Evolutionary conservation across 305 asterid species (phyloP).

Genomic region (Rubia balearica): DNA sequence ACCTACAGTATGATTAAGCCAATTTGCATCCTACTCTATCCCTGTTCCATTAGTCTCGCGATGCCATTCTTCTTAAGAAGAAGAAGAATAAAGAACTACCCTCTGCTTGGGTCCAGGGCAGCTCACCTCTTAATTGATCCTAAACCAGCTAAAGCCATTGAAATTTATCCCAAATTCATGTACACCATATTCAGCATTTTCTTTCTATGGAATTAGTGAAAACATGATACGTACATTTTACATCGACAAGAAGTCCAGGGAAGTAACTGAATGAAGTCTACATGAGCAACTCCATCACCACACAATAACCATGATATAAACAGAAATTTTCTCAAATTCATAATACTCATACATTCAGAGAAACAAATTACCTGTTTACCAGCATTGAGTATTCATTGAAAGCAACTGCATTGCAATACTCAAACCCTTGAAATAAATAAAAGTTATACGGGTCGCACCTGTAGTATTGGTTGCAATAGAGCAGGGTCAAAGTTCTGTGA

Average conservation of each 20-base stretch:
- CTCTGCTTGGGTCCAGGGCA: neutral
- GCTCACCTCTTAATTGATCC: neutral
- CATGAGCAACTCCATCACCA: no score
- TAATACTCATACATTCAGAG: neutral
- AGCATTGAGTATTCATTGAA: neutral
- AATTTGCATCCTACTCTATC: neutral
- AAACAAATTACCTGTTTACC: neutral
- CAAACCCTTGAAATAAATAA: conserved; percentile 9
- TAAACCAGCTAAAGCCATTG: neutral
- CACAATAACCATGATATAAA: neutral
- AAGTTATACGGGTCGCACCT: conserved; percentile 42
- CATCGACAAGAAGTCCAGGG: no score
- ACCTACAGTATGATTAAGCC: neutral
- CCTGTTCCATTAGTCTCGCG: neutral
- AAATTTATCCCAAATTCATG: neutral
- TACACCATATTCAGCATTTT: neutral
- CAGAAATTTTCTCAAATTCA: neutral
- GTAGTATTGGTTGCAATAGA: conserved; percentile 76
- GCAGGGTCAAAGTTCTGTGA: conserved; percentile 81
- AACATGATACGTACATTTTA: neutral
- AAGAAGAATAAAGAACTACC: neutral
- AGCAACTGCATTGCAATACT: conserved; percentile 15
- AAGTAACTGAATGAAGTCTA: neutral
- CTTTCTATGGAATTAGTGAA: neutral
- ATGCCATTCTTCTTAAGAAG: no score